These are phyloP conservation scores for Mucor piriformis DNA, from an alignment of 371 early-diverging fungal species.

Conservation along the genomic window DNA sequence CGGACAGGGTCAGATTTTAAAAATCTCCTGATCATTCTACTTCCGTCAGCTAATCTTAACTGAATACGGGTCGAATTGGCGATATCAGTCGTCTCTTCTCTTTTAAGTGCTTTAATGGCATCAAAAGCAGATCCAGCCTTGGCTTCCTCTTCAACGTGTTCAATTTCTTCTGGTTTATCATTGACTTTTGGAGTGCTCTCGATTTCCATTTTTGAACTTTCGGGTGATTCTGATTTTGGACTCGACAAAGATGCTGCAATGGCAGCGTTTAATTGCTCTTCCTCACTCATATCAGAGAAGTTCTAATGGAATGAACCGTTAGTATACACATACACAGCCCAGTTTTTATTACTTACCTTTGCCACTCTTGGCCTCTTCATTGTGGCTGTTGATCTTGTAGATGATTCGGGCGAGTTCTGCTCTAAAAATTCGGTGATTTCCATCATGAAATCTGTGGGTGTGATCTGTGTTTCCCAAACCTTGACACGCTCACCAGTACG, in stretches of 20 bases:
- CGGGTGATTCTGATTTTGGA: constrained; percentile 25
- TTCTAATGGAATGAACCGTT: constrained; percentile 11
- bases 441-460: constrained; percentile 66
- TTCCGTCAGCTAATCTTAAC: constrained; percentile 72
- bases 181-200: background rate
- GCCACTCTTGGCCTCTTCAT: constrained; percentile 29
- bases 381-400: constrained; percentile 15
- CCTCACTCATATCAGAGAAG: constrained; percentile 83
- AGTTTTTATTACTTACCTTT: constrained; percentile 23
- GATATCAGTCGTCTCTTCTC: constrained; percentile 56
- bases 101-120: constrained; percentile 48
- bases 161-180: background rate
- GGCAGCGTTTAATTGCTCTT: constrained; percentile 86
- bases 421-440: constrained; percentile 65
- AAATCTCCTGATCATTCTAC: constrained; percentile 66
- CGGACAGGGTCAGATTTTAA: constrained; percentile 66
- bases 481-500: constrained; percentile 77
- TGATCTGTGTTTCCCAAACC: constrained; percentile 59
- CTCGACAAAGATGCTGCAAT: constrained; percentile 71
- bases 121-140: constrained; percentile 44
- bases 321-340: background rate
- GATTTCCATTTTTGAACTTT: background rate
- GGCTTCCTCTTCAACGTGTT: constrained; percentile 13
- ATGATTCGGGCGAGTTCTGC: constrained; percentile 26
- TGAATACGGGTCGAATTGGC: constrained; percentile 69